Evolutionary conservation across 805 yeast genomes (phyloP).

Genomic region (Saturnispora zaruensis): DNA sequence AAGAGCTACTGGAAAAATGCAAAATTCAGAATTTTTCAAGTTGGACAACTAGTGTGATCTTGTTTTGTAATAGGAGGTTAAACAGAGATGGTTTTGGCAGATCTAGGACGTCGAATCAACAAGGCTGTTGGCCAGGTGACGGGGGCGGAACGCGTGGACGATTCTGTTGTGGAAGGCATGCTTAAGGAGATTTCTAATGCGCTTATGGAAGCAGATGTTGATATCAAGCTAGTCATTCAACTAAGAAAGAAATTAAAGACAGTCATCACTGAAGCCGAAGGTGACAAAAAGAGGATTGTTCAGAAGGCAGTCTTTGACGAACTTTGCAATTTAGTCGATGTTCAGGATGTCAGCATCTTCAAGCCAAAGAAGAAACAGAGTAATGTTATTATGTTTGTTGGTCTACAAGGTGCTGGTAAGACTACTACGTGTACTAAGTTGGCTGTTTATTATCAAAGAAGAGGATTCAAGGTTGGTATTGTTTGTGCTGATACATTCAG

Average conservation of each 20-base stretch:
- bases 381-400: slow-evolving; percentile 92
- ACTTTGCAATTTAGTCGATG: slow-evolving; percentile 77
- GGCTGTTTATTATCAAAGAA: slow-evolving; percentile 86
- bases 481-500: slow-evolving; percentile 99
- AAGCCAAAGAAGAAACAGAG: slow-evolving; percentile 79
- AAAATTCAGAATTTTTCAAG: background rate
- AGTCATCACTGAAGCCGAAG: slow-evolving; percentile 48
- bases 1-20: background rate
- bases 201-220: slow-evolving; percentile 87
- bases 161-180: slow-evolving; percentile 54
- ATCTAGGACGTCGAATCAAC: slow-evolving; percentile 69
- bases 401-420: slow-evolving; percentile 98
- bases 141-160: slow-evolving; percentile 47
- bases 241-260: slow-evolving; percentile 63
- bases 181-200: slow-evolving; percentile 88
- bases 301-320: slow-evolving; percentile 95
- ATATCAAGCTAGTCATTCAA: slow-evolving; percentile 70
- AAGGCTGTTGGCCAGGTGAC: slow-evolving; percentile 61
- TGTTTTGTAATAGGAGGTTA: background rate
- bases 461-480: slow-evolving; percentile 91
- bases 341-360: slow-evolving; percentile 37
- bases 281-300: slow-evolving; percentile 67
- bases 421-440: slow-evolving; percentile 95
- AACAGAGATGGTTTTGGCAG: slow-evolving; percentile 66
- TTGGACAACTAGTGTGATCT: background rate